Percentiles rank a stretch among this genome's conserved stretches.
Evolutionary conservation across 164 flowering plant genomes (phyloP).

Genomic region (Stephania yunnanensis): DNA sequence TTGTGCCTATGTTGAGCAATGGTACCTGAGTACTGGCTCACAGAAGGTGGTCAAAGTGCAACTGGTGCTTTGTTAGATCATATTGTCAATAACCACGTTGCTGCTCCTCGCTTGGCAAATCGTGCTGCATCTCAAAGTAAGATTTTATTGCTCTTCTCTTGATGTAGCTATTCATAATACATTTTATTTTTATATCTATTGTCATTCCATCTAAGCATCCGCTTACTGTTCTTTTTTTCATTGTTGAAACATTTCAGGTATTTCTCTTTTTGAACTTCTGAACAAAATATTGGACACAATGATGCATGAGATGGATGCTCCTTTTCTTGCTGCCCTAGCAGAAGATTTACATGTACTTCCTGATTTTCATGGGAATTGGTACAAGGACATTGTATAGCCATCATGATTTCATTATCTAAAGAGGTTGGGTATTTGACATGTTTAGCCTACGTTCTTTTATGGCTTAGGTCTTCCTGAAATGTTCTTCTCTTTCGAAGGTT

Average conservation of each 20-base stretch:
- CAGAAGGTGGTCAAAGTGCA: slow-evolving; percentile 99
- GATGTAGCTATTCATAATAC: background rate
- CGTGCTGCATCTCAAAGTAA: slow-evolving; percentile 83
- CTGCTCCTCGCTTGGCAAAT: slow-evolving; percentile 80
- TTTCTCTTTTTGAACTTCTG: slow-evolving; percentile 62
- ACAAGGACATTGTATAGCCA: background rate
- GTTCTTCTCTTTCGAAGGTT: no score
- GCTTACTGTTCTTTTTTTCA: background rate
- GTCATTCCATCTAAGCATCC: background rate
- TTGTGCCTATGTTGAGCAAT: slow-evolving; percentile 46
- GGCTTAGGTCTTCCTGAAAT: slow-evolving; percentile 87
- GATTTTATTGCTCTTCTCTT: background rate
- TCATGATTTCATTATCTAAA: background rate
- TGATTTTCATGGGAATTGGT: slow-evolving; percentile 97
- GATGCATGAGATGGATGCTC: slow-evolving; percentile 45
- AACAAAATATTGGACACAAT: slow-evolving; percentile 61
- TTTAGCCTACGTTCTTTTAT: slow-evolving; percentile 8
- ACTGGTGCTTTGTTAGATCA: slow-evolving; percentile 85
- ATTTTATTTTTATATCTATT: background rate
- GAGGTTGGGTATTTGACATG: background rate
- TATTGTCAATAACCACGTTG: slow-evolving; percentile 71
- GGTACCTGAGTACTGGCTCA: slow-evolving; percentile 93
- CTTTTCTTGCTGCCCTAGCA: slow-evolving; percentile 83
- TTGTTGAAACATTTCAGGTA: slow-evolving; percentile 35
- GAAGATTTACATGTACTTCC: slow-evolving; percentile 79